Evolutionary conservation across 176 grass and related monocot species (phyloP), one percentile per base, ranked within the genome.

Genomic region (Urochloa ruziziensis): DNA sequence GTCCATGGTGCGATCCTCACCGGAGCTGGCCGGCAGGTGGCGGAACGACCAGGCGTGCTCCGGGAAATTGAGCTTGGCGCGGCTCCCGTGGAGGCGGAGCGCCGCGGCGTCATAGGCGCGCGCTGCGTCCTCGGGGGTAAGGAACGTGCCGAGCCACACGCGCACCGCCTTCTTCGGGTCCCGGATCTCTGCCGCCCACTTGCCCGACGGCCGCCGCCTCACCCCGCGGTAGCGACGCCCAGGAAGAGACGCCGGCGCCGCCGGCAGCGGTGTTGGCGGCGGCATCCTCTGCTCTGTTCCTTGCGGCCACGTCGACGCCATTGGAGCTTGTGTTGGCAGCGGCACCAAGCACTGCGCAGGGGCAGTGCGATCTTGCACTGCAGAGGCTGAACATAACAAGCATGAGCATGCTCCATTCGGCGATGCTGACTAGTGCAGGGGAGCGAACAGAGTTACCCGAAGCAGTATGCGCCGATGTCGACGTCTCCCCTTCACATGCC

Each of bases 131-230:
- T n/a, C n/a, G n/a, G n/a, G n/a, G n/a, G n/a, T n/a, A n/a, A n/a
- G n/a, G n/a, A n/a, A n/a, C n/a, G n/a, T n/a, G n/a, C n/a, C n/a
- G n/a, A n/a, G n/a, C n/a, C n/a, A n/a, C n/a, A n/a, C n/a, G n/a
- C n/a, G n/a, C n/a, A n/a, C n/a, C n/a, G n/a, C n/a, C n/a, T n/a
- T n/a, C 36, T 6, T 37, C 4, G 96, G 96, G 67, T 98, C 93
- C 1, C 96, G 87, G 85, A 98, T 98, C 90, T 98, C 96, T 69
- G 96, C 96, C 48, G 96, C 96, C 93, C 91, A 98, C 86, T 98
- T 98, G 29, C 96, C 96, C 96, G 93, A 98, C 54, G 96, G 96
- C 74, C 96, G 46, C 87, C 91, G 96, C 64, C 96, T 89, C 75
- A 98, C 96, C 62, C 96, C 96, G 33, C 93, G 93, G 84, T 90